Base-by-base conservation (phyloP, 106 monocot species). In the Gastrodia elata region DNA sequence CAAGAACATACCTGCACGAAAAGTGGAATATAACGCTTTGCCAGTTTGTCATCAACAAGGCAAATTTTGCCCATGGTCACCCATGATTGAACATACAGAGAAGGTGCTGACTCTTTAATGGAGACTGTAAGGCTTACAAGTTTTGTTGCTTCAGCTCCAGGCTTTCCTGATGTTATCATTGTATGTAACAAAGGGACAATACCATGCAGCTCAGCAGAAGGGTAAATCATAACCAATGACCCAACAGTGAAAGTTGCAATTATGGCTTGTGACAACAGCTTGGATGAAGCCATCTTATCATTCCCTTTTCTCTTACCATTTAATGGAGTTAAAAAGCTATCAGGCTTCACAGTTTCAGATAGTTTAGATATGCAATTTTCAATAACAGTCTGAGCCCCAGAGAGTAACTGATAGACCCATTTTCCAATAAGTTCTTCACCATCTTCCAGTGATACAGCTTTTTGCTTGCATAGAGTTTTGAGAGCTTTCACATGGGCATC, bases 401-500 rank as follows among this genome's bases (percentile, higher is more conserved):
- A 65, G 10, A 90, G 71, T 38, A 97, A 68, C 73, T 93, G 86
- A 38, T 77, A 55, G 24, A 84, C 92, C 92, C 97, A 97, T 80
- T 90, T 90, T 56, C 76, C 35, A 57, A 97, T 75, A 64, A 97
- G 88, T 39, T 40, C 57, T 42, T 90, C 55, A 39, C 86, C 92
- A 68, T 92, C 85, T 44, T 86, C 71, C 39, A 80, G 70, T 71
- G 74, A 82, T 74, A 74, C 71, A 16, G 88, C 88, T 70, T 97
- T 92, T 74, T 76, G 81, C 76, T 86, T 93, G 92, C 97, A 97
- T 76, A 97, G 77, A 35, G 84, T 88, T 68, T 75, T 90, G 13
- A 97, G 86, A 70, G 97, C 87, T 75, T 97, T 97, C 72, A 93
- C 80, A 86, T 97, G 97, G 67, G 97, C 97, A 84, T 97, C 90